Conservation (phyloP, 805 yeast species). For the Starmera pachycereana region DNA sequence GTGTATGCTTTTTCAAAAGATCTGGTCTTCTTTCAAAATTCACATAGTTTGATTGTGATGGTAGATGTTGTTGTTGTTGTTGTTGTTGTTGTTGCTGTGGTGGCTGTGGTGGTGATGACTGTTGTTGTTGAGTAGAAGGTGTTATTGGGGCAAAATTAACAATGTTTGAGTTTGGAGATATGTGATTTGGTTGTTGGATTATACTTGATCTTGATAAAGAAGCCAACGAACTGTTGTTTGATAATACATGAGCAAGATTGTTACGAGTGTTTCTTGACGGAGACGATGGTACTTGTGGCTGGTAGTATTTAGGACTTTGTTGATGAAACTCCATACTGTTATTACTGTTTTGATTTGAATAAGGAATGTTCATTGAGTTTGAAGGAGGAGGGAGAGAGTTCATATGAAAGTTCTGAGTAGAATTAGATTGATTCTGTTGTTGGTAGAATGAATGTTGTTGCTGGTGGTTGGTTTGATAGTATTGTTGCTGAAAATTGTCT, state of each 20-base stretch:
- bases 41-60: constrained; percentile 12
- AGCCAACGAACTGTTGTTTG: constrained; percentile 15
- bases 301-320: constrained; percentile 18
- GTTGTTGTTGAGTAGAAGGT: neutral
- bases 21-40: constrained; percentile 22
- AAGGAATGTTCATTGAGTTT: constrained; percentile 12
- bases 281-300: constrained; percentile 23
- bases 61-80: constrained; percentile 3
- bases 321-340: constrained; percentile 14
- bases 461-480: constrained; percentile 9
- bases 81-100: constrained; percentile 1
- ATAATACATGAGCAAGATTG: constrained; percentile 13
- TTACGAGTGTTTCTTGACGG: constrained; percentile 21
- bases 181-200: constrained; percentile 2
- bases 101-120: constrained; percentile 9
- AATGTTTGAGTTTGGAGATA: no score
- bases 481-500: neutral
- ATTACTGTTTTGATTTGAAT: constrained; percentile 6
- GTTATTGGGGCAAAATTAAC: no score
- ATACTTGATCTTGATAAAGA: constrained; percentile 14
- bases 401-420: neutral
- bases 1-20: constrained; percentile 19
- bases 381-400: constrained; percentile 20
- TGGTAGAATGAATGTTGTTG: constrained; percentile 23
- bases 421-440: constrained; percentile 9